Base-by-base conservation (phyloP, 2,329 filamentous ascomycete genomes). In the Emergomyces orientalis region DNA sequence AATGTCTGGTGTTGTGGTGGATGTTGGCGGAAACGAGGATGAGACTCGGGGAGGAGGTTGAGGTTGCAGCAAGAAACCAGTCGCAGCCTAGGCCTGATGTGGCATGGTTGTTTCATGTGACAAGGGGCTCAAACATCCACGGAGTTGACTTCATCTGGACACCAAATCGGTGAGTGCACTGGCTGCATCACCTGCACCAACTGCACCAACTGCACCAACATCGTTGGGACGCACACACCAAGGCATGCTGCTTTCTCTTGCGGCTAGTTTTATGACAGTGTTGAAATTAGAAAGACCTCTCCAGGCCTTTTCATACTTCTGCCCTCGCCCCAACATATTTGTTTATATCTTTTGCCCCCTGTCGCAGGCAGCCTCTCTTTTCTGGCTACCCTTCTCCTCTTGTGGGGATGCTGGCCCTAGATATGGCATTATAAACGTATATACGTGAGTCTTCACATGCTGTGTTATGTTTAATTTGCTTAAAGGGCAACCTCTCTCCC, bases 31-130 rank as follows among this genome's bases (percentile, higher is more conserved):
- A 57, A 22, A 39, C 14, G 22, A 19, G 4, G 55, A 58, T 25
- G 55, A 41, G 55, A 58, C 34, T 27, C 22, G 55, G 34, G 55
- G 37, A n/a, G 34, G 32, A 14, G 14, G 32, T 52, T 32, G 14
- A 32, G 25, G 49, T 3, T 13, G 19, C 25, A 32, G 22, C 13
- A 19, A 13, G 5, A 39, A 30, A 14, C 13, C 22, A 59, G 39
- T 47, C 57, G 41, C 27, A 37, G 55, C 39, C 22, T 49, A 60
- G 14, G 30, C 58, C 58, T 25, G 34, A 60, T 60, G 41, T 2
- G 58, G 43, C 27, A 49, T 59, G 43, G 58, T 49, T 25, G 41
- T 59, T 59, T 59, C 57, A 59, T 59, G 57, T 51, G 58, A 60
- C 58, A 47, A 30, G 25, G 45, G 58, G 41, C 58, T 60, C 58